Base-by-base conservation (phyloP, 352 stramenopile genomes). In the Sclerospora graminicola region DNA sequence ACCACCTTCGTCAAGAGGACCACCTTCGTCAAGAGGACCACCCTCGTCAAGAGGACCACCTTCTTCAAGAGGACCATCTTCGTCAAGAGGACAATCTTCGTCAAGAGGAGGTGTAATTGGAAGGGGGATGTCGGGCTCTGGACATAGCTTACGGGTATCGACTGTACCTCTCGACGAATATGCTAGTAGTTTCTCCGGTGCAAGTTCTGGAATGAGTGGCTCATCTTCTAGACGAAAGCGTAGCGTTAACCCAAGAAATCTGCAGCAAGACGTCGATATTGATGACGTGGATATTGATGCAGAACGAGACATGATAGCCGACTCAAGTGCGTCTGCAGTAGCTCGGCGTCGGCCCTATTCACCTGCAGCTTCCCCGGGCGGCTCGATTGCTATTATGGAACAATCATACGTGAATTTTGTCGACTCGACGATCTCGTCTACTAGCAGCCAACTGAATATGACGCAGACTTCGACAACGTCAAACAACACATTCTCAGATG, bases 331-430 rank as follows among this genome's bases (percentile, higher is more conserved):
- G 14, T 37, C 33, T 10, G 41, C 48, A 24, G 21, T 6, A 26
- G 21, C 21, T 3, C 3, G 21, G 31, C 20, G 37, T 23, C 36
- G 51, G 14, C 26, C 18, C 13, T 56, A 55, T 48, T 26, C 24
- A 8, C 43, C 39, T 5, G 51, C n/a, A 33, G 45, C 41, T 30
- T 64, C 54, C 15, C 44, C 23, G 8, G 26, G 36, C 26, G 61
- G 54, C 13, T 60, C 46, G 15, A 16, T 34, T 26, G 56, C 47
- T 23, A 51, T 39, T 13, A 68, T 63, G 43, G 44, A 61, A 4
- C 62, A 55, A 19, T 72, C 62, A 2, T 72, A 59, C 50, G 38
- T 72, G 11, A 66, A 63, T n/a, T 72, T 72, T 34, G 60, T 54
- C 4, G 62, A 72, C 54, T 72, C 57, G 9, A 30, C 42, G 10